A percentile compares a stretch with the other conserved stretches of the same genome.
phyloP scores from a whole-genome alignment of 768 basidiomycete genomes.

The Crassisporium funariophilum region DNA sequence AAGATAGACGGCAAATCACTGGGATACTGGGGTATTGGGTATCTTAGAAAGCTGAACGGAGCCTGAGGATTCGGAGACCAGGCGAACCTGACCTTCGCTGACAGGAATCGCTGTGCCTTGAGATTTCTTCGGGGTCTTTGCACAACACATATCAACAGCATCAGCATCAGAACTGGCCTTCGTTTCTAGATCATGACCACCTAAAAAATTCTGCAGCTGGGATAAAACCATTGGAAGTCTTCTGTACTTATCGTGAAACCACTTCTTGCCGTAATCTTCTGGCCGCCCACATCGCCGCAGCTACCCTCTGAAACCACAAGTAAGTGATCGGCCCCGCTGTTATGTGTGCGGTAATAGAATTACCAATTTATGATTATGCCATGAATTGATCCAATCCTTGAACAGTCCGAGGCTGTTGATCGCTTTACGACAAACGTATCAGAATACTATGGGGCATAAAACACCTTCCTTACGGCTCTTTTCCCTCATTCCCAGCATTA shows the following conservation, averaged over 20 bases:
- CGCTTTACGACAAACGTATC: slow-evolving; percentile 14
- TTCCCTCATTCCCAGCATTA: slow-evolving; percentile 19
- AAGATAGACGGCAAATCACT: neutral
- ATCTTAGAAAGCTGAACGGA: neutral
- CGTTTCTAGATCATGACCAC: too few species aligned
- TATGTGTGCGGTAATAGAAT: too few species aligned
- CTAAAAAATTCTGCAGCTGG: too few species aligned
- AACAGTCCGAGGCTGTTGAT: slow-evolving; percentile 22
- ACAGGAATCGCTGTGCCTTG: neutral
- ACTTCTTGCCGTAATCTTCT: too few species aligned
- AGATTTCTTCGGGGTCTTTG: neutral
- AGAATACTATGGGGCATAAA: slow-evolving; percentile 21
- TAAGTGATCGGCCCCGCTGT: too few species aligned
- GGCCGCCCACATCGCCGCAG: too few species aligned
- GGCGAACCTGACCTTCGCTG: too few species aligned
- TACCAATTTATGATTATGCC: slow-evolving; percentile 13
- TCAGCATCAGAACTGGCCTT: too few species aligned
- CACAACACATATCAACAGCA: neutral
- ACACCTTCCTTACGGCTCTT: slow-evolving; percentile 16
- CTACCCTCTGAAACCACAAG: too few species aligned
- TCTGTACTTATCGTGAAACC: too few species aligned
- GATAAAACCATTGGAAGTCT: too few species aligned
- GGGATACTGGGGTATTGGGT: neutral
- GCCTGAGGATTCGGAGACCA: neutral
- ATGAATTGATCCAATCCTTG: slow-evolving; percentile 1